Evolutionary conservation across 352 stramenopile species (phyloP), one percentile per base, ranked within the genome.

Genomic region (Phytophthora parvispora): DNA sequence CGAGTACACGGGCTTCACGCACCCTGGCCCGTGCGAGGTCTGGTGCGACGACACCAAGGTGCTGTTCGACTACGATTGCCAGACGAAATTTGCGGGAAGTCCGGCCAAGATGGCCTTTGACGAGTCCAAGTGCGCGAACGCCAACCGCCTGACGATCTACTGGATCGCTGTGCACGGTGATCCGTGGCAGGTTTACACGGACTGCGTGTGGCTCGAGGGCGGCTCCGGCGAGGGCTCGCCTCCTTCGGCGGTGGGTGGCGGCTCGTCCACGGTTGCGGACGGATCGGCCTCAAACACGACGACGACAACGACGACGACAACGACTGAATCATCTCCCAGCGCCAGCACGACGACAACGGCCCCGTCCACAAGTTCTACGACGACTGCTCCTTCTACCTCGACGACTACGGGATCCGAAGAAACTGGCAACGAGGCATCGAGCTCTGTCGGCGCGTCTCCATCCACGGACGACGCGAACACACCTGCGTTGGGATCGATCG

Each of bases 1-100:
- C 40, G 82, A 69, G 54, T 84, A 77, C 69, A 73, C 77, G 16
- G 77, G 81, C 0, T 91, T 91, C 64, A 84, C 78, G 1, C 85
- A 93, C 64, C 65, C 74, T 0, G 81, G 83, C 8, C 80, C 77
- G 27, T 93, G 85, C 45, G 83, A 93, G 45, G 68, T 83, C 40
- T 91, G 81, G 79, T 89, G 81, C 42, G 83, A 84, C 56, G 74
- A 86, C 57, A 82, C 62, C 61, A 85, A 84, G 49, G 60, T 93
- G 31, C 55, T 77, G 27, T 85, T 78, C 43, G 75, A 80, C 7
- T 54, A 79, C 36, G 65, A 93, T 60, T 93, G 85, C 68, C 64
- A 73, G 27, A 68, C 48, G 9, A 84, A 73, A 25, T 91, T 82
- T 49, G 50, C 69, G 2, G 55, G 27, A 4, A 69, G 71, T 18